Conservation (phyloP, 768 basidiomycete genomes). For the Dentipellis sp. region DNA sequence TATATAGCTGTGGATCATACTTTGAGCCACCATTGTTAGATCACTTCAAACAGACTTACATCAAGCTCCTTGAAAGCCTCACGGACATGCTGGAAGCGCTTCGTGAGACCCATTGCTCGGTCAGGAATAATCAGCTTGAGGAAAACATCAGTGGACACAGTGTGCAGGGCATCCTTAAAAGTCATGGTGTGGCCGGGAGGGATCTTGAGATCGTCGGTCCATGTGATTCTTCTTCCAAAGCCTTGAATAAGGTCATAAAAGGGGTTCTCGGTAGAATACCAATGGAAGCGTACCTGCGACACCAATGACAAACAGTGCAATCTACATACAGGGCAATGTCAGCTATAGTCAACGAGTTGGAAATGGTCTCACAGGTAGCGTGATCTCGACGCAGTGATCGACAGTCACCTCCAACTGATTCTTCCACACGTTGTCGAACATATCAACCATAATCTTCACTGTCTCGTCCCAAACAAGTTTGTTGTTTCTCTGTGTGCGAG, state of each 20-base stretch:
- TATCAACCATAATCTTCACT: slow-evolving; percentile 20
- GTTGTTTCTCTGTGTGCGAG: slow-evolving; percentile 23
- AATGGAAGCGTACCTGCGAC: slow-evolving; percentile 27
- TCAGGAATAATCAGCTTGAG: slow-evolving; percentile 30
- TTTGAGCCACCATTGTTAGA: not conserved
- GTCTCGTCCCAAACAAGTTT: slow-evolving; percentile 31
- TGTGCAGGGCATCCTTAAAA: slow-evolving; percentile 40
- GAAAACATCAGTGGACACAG: slow-evolving; percentile 29
- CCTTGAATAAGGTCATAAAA: slow-evolving; percentile 12
- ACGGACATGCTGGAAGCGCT: slow-evolving; percentile 21
- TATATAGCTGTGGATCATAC: slow-evolving; percentile 13
- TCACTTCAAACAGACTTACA: slow-evolving; percentile 17
- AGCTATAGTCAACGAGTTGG: no score
- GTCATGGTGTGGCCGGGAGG: slow-evolving; percentile 37
- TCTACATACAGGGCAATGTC: slow-evolving; percentile 21
- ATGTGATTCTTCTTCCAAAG: slow-evolving; percentile 42
- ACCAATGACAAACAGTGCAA: slow-evolving; percentile 47
- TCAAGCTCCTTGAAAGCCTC: slow-evolving; percentile 35
- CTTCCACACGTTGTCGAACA: slow-evolving; percentile 37
- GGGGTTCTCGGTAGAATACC: not conserved
- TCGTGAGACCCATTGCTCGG: slow-evolving; percentile 29
- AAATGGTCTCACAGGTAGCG: slow-evolving; percentile 34
- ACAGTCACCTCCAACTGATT: slow-evolving; percentile 28
- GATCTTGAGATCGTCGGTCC: slow-evolving; percentile 32
- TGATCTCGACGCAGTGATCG: slow-evolving; percentile 42